These are phyloP conservation scores for Russula sp. DNA, from an alignment of 768 basidiomycete species.

Conservation along the genomic window DNA sequence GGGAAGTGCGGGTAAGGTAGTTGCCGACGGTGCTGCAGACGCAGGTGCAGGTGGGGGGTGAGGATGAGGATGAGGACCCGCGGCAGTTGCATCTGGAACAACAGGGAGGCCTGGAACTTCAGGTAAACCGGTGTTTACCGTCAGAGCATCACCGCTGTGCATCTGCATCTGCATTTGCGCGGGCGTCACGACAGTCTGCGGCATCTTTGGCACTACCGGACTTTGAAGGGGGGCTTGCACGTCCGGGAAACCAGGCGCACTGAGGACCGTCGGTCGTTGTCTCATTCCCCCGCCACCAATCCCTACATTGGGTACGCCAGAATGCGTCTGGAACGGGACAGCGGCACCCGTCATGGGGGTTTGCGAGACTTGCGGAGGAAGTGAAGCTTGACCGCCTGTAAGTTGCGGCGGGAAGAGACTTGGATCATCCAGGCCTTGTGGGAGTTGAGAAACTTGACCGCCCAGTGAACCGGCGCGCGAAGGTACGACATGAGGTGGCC, in stretches of 20 bases:
- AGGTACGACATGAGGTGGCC: constrained; percentile 32
- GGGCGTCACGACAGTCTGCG: constrained; percentile 10
- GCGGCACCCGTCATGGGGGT: constrained; percentile 18
- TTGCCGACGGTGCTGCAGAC: constrained; percentile 22
- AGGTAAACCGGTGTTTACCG: constrained; percentile 16
- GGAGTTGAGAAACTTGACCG: constrained; percentile 19
- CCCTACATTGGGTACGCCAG: constrained; percentile 17
- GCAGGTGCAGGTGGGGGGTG: constrained; percentile 23
- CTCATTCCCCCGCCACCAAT: constrained; percentile 23
- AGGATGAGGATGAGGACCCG: constrained; percentile 22
- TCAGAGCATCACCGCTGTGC: constrained; percentile 9
- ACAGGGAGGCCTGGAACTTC: constrained; percentile 19
- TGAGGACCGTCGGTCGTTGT: constrained; percentile 23
- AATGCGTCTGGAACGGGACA: constrained; percentile 16
- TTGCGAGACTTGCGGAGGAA: constrained; percentile 24
- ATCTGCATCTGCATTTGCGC: constrained; percentile 19
- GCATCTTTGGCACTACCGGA: constrained; percentile 13
- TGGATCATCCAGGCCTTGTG: constrained; percentile 29
- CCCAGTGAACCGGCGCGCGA: constrained; percentile 26
- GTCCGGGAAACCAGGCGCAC: constrained; percentile 25
- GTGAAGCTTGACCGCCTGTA: background rate
- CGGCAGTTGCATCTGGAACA: constrained; percentile 11
- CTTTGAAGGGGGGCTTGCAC: constrained; percentile 20
- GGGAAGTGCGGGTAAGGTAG: constrained; percentile 34
- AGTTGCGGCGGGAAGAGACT: constrained; percentile 11